These are phyloP conservation scores for Penicillium expansum DNA, from an alignment of 2,329 filamentous ascomycete species.

Conservation along the genomic window DNA sequence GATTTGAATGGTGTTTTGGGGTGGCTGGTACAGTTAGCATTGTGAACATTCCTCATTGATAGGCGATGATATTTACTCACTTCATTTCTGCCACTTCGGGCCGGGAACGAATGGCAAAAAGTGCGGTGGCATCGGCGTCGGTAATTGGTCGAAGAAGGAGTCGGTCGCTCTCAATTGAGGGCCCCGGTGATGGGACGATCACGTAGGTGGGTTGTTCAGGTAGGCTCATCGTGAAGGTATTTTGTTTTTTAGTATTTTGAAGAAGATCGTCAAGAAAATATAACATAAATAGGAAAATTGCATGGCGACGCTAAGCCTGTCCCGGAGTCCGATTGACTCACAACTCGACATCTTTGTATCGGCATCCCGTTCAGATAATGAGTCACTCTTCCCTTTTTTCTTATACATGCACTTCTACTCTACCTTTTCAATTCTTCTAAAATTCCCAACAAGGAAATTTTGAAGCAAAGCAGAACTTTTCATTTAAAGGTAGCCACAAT, in stretches of 20 bases:
- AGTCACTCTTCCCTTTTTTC: not conserved
- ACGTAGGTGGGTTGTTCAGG: slow-evolving; percentile 16
- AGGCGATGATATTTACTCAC: slow-evolving; percentile 7
- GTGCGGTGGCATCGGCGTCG: slow-evolving; percentile 19
- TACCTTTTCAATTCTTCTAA: not conserved
- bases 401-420: not conserved
- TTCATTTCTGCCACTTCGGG: slow-evolving; percentile 28
- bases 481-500: not conserved
- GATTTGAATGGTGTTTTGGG: slow-evolving; percentile 24
- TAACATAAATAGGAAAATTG: not conserved
- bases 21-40: slow-evolving; percentile 14
- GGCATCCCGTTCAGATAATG: not conserved
- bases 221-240: not conserved
- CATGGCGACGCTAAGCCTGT: not conserved
- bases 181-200: slow-evolving; percentile 8
- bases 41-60: not conserved
- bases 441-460: not conserved
- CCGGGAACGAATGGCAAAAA: slow-evolving; percentile 24
- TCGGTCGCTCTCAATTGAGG: slow-evolving; percentile 19
- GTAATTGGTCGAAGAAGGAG: slow-evolving; percentile 23
- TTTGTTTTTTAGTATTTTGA: not conserved
- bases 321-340: not conserved
- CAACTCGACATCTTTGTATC: not conserved
- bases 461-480: not conserved
- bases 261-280: not conserved